Evolutionary conservation across 1,284 basidiomycete genomes (phyloP).

Genomic region (Cutaneotrichosporon sp.): DNA sequence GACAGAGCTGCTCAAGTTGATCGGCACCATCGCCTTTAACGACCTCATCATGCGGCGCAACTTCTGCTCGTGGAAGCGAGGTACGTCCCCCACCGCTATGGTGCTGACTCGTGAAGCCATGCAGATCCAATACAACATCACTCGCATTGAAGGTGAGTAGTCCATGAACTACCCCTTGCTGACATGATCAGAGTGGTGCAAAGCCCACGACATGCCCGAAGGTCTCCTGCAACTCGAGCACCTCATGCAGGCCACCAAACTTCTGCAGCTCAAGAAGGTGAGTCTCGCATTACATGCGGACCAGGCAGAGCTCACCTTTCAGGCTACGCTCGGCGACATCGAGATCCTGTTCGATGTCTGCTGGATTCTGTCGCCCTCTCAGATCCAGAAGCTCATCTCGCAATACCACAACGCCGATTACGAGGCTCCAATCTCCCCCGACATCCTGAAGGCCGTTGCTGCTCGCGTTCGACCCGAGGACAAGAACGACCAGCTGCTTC

Average conservation of each 20-base stretch:
- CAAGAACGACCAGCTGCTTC: slow-evolving; percentile 89
- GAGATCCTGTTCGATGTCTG: slow-evolving; percentile 99
- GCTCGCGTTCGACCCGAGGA: slow-evolving; percentile 91
- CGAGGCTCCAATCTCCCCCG: slow-evolving; percentile 91
- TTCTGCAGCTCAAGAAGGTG: slow-evolving; percentile 97
- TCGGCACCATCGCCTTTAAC: slow-evolving; percentile 98
- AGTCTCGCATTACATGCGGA: slow-evolving; percentile 25
- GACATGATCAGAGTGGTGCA: slow-evolving; percentile 82
- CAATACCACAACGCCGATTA: slow-evolving; percentile 96
- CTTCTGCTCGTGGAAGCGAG: slow-evolving; percentile 99
- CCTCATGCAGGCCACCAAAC: slow-evolving; percentile 98
- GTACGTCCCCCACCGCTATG: slow-evolving; percentile 60
- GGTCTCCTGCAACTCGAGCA: slow-evolving; percentile 97
- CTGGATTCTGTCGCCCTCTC: slow-evolving; percentile 99
- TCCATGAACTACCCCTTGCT: slow-evolving; percentile 54
- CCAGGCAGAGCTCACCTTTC: neutral
- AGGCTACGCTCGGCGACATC: slow-evolving; percentile 90
- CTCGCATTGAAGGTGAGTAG: slow-evolving; percentile 73
- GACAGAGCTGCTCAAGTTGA: slow-evolving; percentile 92
- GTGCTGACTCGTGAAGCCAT: slow-evolving; percentile 64
- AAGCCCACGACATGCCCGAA: slow-evolving; percentile 98
- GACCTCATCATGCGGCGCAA: slow-evolving; percentile 98
- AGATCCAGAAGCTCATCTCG: slow-evolving; percentile 98
- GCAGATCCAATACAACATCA: slow-evolving; percentile 99
- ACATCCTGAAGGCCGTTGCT: slow-evolving; percentile 94